Conservation (phyloP, 345 rosid genomes). For the Populus alba region DNA sequence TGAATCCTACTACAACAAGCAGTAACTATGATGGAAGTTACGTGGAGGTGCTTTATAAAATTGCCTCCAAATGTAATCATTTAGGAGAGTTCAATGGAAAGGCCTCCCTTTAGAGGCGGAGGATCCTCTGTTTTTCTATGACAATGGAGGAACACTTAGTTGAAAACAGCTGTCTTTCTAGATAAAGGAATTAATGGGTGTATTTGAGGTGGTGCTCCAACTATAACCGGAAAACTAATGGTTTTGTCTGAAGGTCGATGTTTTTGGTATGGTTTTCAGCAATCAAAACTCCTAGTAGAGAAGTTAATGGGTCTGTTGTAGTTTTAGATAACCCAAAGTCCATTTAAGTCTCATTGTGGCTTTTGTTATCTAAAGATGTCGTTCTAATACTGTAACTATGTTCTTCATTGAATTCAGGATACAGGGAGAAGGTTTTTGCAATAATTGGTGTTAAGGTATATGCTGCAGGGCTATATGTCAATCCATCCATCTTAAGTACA, state of each 20-base stretch:
- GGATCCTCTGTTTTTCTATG: not conserved
- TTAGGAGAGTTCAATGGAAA: not conserved
- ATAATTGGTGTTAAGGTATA: constrained; percentile 82
- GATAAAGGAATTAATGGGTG: not conserved
- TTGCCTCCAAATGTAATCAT: not conserved
- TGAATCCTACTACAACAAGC: not conserved
- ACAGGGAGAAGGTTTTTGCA: constrained; percentile 84
- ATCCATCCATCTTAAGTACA: constrained; percentile 43
- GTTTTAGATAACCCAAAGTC: not conserved
- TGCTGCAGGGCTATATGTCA: constrained; percentile 69
- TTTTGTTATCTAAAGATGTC: not conserved
- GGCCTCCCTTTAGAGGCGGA: not conserved
- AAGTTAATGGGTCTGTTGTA: not conserved
- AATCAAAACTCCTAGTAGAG: not conserved
- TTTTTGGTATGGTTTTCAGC: not conserved
- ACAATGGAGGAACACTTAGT: not conserved
- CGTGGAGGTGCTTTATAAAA: not conserved
- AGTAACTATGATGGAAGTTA: not conserved
- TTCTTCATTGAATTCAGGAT: constrained; percentile 46
- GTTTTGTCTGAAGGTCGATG: not conserved
- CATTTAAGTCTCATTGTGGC: not conserved
- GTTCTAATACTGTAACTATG: not conserved
- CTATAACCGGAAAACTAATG: not conserved
- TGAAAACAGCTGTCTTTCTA: not conserved
- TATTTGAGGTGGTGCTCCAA: not conserved